These are phyloP conservation scores for Trypanosoma scelopori DNA, from an alignment of 208 protist species.

Conservation along the genomic window DNA sequence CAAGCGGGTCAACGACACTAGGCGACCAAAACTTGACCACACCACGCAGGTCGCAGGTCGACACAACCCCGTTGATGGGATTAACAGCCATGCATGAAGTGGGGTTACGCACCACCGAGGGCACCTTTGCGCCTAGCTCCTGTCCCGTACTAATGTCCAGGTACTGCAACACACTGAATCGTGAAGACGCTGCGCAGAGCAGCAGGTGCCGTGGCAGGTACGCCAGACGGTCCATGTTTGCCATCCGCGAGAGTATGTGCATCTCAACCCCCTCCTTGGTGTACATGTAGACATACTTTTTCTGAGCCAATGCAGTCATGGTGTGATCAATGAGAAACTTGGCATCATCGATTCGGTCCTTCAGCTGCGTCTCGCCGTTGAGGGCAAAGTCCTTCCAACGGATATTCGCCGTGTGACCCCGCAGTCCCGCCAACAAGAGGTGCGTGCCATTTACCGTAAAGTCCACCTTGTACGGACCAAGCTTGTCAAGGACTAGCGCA, in stretches of 20 bases:
- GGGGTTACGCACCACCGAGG: conserved; percentile 74
- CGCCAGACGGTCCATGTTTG: conserved; percentile 92
- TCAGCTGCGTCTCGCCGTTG: conserved; percentile 92
- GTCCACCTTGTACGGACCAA: conserved; percentile 95
- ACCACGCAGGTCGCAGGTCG: conserved; percentile 91
- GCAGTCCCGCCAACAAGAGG: conserved; percentile 93
- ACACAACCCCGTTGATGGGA: conserved; percentile 94
- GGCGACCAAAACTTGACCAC: conserved; percentile 97
- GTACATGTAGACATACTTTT: conserved; percentile 99
- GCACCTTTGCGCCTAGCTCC: conserved; percentile 83
- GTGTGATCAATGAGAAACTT: conserved; percentile 97
- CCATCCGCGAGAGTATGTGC: conserved; percentile 95
- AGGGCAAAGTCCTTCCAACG: conserved; percentile 94
- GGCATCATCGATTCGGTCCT: conserved; percentile 93
- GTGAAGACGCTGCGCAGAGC: conserved; percentile 87
- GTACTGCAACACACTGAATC: conserved; percentile 91
- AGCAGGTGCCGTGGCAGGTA: conserved; percentile 98
- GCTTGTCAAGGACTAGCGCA: conserved; percentile 89
- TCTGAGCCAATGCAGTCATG: conserved; percentile 98
- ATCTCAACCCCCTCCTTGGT: conserved; percentile 97
- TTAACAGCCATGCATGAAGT: conserved; percentile 90
- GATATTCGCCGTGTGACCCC: conserved; percentile 95
- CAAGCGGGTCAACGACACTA: conserved; percentile 91
- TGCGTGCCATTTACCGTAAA: conserved; percentile 94
- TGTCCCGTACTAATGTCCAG: conserved; percentile 95